Evolutionary conservation across 164 flowering plant genomes (phyloP), one percentile per base, ranked within the genome.

Genomic region (Stephania cephalantha): DNA sequence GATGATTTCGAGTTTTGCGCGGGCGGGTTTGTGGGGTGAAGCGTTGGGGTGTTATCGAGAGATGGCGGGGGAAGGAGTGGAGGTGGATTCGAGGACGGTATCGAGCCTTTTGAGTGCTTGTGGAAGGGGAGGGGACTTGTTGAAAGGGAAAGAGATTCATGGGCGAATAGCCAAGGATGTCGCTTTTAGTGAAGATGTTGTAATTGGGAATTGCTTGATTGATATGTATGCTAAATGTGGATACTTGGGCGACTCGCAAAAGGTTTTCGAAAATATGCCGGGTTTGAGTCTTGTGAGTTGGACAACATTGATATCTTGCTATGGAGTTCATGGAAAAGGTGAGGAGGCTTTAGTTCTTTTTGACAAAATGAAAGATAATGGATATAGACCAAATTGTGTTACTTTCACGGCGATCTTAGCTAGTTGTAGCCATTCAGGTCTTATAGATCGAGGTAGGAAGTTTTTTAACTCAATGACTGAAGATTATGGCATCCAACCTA

Each of bases 291-390:
- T 87, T 48, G 85, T 88, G 12, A 84, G 87, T 15, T 88, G 91
- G 89, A 88, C 89, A 22, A 84, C 91, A 15, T 80, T 87, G 88
- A 85, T 89, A 67, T 88, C 88, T 45, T 81, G 88, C 70, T 85
- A 84, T 74, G 90, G 90, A 55, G 31, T 81, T 77, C 90, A 88
- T 80, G 93, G 93, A 52, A 85, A 79, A 77, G 93, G 90, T 46
- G 76, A 81, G 53, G 83, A 88, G 68, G 75, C 90, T 66, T 73
- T 89, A 78, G 11, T 66, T 52, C 77, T 85, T 46, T 87, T 85
- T 74, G 75, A 84, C 71, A 78, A 86, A 63, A 86, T 89, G 93
- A 73, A 1, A 74, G 67, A 68, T 69, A 17, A 6, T 71, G 90
- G 90, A 31, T 71, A 83, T 42, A 35, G 70, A 67, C 90, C 90